Percentiles rank a stretch among this genome's conserved stretches.
Evolutionary conservation across 345 rosid genomes (phyloP).

Genomic region (Gossypium longicalyx): DNA sequence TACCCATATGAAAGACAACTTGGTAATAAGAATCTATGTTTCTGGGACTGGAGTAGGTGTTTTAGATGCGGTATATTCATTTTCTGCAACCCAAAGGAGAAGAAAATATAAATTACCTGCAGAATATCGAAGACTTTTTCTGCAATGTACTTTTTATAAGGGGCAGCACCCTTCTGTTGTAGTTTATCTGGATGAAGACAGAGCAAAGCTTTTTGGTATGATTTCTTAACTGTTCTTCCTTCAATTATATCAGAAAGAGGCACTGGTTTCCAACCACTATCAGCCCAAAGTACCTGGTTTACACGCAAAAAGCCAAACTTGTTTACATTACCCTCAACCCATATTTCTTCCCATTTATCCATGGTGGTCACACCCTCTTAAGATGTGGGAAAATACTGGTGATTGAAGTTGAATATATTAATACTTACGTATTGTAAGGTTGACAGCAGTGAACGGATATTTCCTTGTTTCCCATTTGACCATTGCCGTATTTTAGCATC

Average conservation of each 20-base stretch:
- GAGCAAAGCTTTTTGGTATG: constrained; percentile 83
- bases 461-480: constrained; percentile 80
- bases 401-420: not conserved
- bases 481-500: constrained; percentile 66
- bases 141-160: constrained; percentile 66
- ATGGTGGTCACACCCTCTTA: too few species aligned
- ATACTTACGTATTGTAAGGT: constrained; percentile 82
- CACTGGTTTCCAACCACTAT: constrained; percentile 81
- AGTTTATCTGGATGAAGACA: constrained; percentile 92
- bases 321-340: too few species aligned
- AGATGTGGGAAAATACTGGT: too few species aligned
- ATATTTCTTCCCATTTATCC: too few species aligned
- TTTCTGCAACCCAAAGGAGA: too few species aligned
- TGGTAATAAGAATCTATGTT: too few species aligned
- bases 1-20: too few species aligned
- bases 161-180: constrained; percentile 78
- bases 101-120: constrained; percentile 47
- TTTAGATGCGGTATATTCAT: too few species aligned
- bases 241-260: constrained; percentile 85
- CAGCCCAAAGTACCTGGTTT: constrained; percentile 79
- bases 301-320: too few species aligned
- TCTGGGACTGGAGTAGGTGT: too few species aligned
- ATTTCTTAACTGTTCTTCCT: constrained; percentile 71
- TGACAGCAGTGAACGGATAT: constrained; percentile 83
- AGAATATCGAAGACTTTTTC: constrained; percentile 71